Conservation (phyloP, 257 asterid genomes). For the Solanum acaule region DNA sequence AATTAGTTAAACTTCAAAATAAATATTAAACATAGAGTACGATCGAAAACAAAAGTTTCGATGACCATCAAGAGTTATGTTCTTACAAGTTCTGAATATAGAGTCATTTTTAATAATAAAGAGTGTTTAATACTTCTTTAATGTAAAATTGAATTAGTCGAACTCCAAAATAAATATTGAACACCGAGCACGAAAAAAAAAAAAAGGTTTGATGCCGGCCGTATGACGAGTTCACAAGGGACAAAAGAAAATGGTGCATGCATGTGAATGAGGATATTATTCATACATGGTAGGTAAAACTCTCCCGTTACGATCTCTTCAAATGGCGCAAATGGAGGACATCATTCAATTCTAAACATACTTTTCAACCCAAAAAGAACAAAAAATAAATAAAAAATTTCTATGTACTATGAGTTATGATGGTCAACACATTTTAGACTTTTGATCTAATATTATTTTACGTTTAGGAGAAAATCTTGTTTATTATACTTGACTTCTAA, state of each 20-base stretch:
- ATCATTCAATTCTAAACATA: not conserved
- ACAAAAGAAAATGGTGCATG: slow-evolving; percentile 1
- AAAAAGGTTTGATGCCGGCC: not conserved
- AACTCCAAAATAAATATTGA: not conserved
- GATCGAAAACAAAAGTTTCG: not conserved
- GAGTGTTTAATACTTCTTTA: not conserved
- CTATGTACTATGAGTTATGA: not conserved
- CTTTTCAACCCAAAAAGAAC: not conserved
- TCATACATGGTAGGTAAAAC: slow-evolving; percentile 24
- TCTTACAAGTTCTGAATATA: not conserved
- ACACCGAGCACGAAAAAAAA: not conserved
- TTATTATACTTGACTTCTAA: not conserved
- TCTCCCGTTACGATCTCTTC: not conserved
- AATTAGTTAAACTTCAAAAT: not conserved
- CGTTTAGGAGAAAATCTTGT: not conserved
- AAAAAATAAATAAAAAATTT: not conserved
- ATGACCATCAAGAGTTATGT: not conserved
- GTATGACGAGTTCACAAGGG: not conserved
- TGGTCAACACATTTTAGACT: not conserved
- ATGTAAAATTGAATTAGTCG: not conserved
- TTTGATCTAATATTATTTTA: not conserved
- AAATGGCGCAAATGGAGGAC: slow-evolving; percentile 10
- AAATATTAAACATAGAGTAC: rapidly evolving
- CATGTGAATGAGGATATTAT: not conserved
- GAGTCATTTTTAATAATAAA: not conserved